Conservation (phyloP, 352 stramenopile species). For the Phytophthora syringae region DNA sequence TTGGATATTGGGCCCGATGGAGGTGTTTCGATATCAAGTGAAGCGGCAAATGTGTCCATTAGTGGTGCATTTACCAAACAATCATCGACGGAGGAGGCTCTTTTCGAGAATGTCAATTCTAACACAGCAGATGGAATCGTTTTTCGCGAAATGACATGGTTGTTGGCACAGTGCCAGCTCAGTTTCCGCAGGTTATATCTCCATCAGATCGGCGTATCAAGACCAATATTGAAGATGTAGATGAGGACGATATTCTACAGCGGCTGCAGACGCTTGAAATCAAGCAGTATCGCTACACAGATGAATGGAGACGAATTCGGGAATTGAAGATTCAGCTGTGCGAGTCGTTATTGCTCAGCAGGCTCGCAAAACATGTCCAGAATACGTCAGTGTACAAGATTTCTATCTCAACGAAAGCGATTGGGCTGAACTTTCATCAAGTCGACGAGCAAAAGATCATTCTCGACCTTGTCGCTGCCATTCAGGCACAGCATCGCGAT, state of each 20-base stretch:
- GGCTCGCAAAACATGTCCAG: conserved; percentile 85
- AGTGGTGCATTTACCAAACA: conserved; percentile 29
- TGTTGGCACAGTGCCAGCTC: conserved; percentile 71
- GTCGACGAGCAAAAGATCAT: conserved; percentile 90
- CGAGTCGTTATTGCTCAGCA: conserved; percentile 84
- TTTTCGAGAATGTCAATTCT: conserved; percentile 32
- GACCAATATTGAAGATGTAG: conserved; percentile 85
- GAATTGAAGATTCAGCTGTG: conserved; percentile 74
- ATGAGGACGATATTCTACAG: conserved; percentile 90
- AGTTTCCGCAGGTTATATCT: conserved; percentile 88
- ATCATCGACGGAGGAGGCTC: conserved; percentile 21
- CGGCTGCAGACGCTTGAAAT: conserved; percentile 87
- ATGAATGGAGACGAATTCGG: conserved; percentile 88
- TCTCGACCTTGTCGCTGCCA: conserved; percentile 83
- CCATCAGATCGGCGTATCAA: conserved; percentile 94
- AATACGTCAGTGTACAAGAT: conserved; percentile 83
- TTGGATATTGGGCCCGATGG: conserved; percentile 32
- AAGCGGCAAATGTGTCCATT: conserved; percentile 23
- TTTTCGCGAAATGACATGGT: conserved; percentile 52
- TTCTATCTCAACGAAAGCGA: conserved; percentile 73
- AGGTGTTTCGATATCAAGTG: conserved; percentile 16
- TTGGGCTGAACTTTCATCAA: conserved; percentile 87
- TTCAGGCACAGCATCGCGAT: conserved; percentile 72
- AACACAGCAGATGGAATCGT: conserved; percentile 40
- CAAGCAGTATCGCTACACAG: conserved; percentile 90